Evolutionary conservation across 176 grass and related monocot species (phyloP).

Genomic region (Oryza meyeriana): DNA sequence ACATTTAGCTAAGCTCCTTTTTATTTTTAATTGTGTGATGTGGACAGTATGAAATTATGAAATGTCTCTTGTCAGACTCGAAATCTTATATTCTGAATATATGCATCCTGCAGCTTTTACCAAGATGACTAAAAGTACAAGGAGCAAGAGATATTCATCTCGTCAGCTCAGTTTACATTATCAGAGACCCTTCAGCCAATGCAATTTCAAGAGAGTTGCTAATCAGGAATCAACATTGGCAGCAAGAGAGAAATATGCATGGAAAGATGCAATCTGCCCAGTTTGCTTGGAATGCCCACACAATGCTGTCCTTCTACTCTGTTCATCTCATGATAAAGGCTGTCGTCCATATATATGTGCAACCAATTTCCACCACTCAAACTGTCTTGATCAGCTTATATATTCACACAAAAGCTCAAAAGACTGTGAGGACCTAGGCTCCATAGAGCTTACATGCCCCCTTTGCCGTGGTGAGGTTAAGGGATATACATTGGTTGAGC

Average conservation of each 20-base stretch:
- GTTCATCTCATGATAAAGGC: constrained; percentile 80
- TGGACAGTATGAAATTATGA: not conserved
- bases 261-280: constrained; percentile 73
- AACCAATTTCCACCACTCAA: constrained; percentile 63
- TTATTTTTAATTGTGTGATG: not conserved
- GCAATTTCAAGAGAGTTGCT: constrained; percentile 31
- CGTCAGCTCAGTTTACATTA: constrained; percentile 22
- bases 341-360: constrained; percentile 88
- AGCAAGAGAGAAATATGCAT: constrained; percentile 57
- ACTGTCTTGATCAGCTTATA: constrained; percentile 76
- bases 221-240: constrained; percentile 29
- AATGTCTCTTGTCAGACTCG: not conserved
- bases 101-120: constrained; percentile 14
- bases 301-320: constrained; percentile 78
- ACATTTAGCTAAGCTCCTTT: not conserved
- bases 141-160: constrained; percentile 23
- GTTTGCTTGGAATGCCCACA: constrained; percentile 87
- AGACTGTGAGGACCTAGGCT: constrained; percentile 35
- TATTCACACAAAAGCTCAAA: constrained; percentile 42
- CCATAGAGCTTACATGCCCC: constrained; percentile 60
- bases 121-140: constrained; percentile 56
- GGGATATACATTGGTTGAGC: constrained; percentile 76
- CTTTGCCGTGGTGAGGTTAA: constrained; percentile 81
- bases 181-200: not conserved
- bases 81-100: not conserved